Evolutionary conservation across 1,284 basidiomycete genomes (phyloP).

Genomic region (Cutaneotrichosporon arboriforme): DNA sequence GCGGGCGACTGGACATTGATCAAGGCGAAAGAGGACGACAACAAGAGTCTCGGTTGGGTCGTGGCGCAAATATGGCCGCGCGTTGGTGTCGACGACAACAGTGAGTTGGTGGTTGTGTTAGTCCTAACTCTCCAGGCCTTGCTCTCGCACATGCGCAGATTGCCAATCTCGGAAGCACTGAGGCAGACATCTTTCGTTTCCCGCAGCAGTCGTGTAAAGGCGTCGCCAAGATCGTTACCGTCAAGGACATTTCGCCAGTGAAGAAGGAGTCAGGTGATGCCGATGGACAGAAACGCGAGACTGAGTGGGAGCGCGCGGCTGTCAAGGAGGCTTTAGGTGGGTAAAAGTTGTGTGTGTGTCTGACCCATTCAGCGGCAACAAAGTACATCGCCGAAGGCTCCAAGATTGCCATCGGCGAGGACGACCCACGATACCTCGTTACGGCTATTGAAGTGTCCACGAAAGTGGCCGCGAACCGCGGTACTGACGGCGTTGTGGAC

Average conservation of each 20-base stretch:
- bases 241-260: conserved; percentile 13
- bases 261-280: not conserved
- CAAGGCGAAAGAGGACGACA: not conserved
- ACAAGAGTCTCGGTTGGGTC: conserved; percentile 3
- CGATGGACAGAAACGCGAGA: conserved; percentile 31
- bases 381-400: conserved; percentile 64
- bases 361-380: conserved; percentile 57
- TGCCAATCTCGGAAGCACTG: conserved; percentile 17
- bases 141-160: conserved; percentile 22
- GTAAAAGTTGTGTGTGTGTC: conserved; percentile 6
- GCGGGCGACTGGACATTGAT: conserved; percentile 44
- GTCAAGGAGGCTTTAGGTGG: conserved; percentile 48
- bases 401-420: conserved; percentile 62
- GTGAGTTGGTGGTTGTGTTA: conserved; percentile 14
- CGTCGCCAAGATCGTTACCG: conserved; percentile 20
- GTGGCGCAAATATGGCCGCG: conserved; percentile 40
- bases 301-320: conserved; percentile 47
- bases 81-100: conserved; percentile 30
- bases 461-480: conserved; percentile 26
- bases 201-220: conserved; percentile 18
- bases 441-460: conserved; percentile 57
- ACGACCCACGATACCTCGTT: conserved; percentile 51
- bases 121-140: conserved; percentile 9
- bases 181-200: conserved; percentile 28
- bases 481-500: conserved; percentile 2